Base-by-base conservation (phyloP, 768 basidiomycete genomes). In the Mycena sanguinolenta region DNA sequence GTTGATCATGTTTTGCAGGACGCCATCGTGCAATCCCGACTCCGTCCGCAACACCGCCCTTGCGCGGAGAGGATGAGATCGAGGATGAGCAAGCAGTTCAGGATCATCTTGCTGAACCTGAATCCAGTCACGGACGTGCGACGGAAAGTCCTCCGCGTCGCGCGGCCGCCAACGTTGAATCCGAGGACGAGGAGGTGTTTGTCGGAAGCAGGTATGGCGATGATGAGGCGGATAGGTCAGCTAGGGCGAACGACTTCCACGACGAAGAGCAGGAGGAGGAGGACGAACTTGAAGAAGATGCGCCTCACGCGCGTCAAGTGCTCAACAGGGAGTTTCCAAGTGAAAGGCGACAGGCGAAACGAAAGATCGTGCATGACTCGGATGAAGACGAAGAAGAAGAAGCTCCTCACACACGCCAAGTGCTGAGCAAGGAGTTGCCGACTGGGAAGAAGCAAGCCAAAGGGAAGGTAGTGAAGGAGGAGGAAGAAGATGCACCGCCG, bases 41-140 rank as follows among this genome's bases (percentile, higher is more conserved):
- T 27, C 72, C 72, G 7, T 58, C 65, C 12, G 65, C 69, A 10
- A 73, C 72, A 2, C 72, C 72, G 58, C 44, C 72, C 38, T 61
- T 67, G 30, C 58, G 4, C 25, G 65, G 10, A 28, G 64, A 67
- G 16, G 69, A 67, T 1, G 61, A 58, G 13, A 19, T 42, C 9
- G 68, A 66, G 19, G 65, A 69, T 16, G 63, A 58, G 27, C 42
- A 55, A 25, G 25, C 49, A 19, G 68, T 69, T 4, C 54, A 23
- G 2, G 59, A 65, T 6, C 34, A 60, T 21, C 58, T 62, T 50
- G 49, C 49, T 1, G 54, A 62, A 28, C 58, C 54, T 13, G 58
- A 72, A 23, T 7, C 17, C 1, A 36, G 34, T 32, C 34, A 17
- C 16, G 34, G 36, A 25, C 50, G 38, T 17, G 42, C 21, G 34